Evolutionary conservation across 495 filamentous ascomycete species (phyloP).

Genomic region (Zalerion maritima): DNA sequence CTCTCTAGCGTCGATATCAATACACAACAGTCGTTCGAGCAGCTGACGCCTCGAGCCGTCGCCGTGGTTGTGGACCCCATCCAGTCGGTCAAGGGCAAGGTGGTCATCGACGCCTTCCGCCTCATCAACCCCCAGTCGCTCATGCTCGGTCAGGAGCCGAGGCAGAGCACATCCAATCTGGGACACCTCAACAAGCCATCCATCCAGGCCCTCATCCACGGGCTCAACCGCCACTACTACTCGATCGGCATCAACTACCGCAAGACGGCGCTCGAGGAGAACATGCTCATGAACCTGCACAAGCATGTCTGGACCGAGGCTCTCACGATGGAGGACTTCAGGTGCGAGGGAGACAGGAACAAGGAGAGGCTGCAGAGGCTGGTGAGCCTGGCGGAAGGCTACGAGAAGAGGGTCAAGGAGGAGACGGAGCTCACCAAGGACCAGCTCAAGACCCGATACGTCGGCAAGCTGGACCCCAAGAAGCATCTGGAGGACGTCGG

Average conservation of each 20-base stretch:
- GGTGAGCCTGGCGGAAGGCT: constrained; percentile 81
- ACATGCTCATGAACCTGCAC: constrained; percentile 99
- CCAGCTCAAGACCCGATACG: constrained; percentile 95
- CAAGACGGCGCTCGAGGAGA: constrained; percentile 95
- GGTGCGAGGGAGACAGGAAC: constrained; percentile 66
- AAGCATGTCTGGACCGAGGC: constrained; percentile 99
- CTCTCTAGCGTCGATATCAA: constrained; percentile 98
- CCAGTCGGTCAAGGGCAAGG: constrained; percentile 98
- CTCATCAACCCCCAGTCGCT: constrained; percentile 97
- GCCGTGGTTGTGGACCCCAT: constrained; percentile 97
- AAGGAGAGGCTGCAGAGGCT: constrained; percentile 74
- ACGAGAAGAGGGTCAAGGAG: constrained; percentile 97
- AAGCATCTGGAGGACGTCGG: constrained; percentile 96
- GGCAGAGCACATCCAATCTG: constrained; percentile 93
- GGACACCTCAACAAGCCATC: constrained; percentile 98
- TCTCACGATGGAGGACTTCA: constrained; percentile 92
- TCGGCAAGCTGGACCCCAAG: constrained; percentile 97
- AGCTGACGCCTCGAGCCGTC: constrained; percentile 87
- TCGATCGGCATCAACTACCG: constrained; percentile 96
- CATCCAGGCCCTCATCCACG: constrained; percentile 97
- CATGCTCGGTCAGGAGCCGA: constrained; percentile 96
- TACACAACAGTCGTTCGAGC: constrained; percentile 98
- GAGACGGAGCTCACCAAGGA: constrained; percentile 95
- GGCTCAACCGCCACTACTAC: constrained; percentile 96
- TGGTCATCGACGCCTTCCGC: constrained; percentile 98